Evolutionary conservation across 2,329 filamentous ascomycete species (phyloP).

Genomic region (Alternaria consortialis): DNA sequence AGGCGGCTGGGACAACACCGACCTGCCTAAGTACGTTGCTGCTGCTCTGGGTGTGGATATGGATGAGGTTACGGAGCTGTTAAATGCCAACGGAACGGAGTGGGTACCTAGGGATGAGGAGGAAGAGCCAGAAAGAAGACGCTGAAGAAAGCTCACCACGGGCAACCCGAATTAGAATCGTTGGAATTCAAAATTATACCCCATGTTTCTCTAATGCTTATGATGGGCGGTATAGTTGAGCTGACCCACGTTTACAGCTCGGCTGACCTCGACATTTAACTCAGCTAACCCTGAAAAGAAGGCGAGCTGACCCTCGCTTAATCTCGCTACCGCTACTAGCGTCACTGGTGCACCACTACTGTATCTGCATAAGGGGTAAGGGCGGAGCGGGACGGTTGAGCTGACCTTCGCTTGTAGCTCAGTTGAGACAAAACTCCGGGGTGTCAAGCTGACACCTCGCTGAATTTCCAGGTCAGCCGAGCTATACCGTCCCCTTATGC

Average conservation of each 20-base stretch:
- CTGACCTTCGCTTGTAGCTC: background rate
- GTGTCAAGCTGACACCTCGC: no score
- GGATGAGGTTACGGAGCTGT: constrained; percentile 28
- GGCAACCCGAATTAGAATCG: background rate
- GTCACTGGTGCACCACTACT: no score
- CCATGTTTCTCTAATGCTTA: no score
- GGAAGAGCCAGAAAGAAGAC: background rate
- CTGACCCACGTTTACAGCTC: background rate
- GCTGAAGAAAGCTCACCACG: background rate
- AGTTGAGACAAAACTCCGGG: background rate
- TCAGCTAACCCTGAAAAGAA: no score
- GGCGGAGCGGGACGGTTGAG: background rate
- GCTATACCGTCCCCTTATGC: background rate
- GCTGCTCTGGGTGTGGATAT: constrained; percentile 28
- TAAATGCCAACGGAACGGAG: constrained; percentile 22
- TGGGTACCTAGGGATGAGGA: constrained; percentile 20
- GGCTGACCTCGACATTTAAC: background rate
- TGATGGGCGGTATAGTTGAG: background rate
- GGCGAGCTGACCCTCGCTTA: no score
- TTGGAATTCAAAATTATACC: no score
- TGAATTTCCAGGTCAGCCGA: background rate
- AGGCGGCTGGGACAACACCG: constrained; percentile 35
- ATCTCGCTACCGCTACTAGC: no score
- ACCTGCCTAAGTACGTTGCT: constrained; percentile 33
- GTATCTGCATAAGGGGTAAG: no score